Evolutionary conservation across 2,329 filamentous ascomycete genomes (phyloP).

Genomic region (Polytolypa hystricis): DNA sequence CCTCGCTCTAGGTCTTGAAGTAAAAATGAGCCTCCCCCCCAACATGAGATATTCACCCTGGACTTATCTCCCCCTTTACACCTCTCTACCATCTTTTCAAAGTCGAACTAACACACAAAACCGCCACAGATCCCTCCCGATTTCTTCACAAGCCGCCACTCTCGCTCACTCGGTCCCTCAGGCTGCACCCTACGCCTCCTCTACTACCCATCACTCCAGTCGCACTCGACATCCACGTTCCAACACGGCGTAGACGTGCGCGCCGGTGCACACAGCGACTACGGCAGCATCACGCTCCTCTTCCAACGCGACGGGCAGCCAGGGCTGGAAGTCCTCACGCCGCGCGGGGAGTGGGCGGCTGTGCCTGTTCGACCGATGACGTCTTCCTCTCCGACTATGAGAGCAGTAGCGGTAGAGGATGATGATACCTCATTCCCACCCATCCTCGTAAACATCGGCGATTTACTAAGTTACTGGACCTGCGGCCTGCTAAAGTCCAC

Average conservation of each 20-base stretch:
- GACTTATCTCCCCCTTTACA: no score
- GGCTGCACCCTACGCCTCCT: constrained; percentile 59
- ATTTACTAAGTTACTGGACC: constrained; percentile 76
- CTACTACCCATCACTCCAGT: constrained; percentile 54
- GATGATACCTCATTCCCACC: constrained; percentile 49
- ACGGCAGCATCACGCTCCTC: constrained; percentile 57
- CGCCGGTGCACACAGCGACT: constrained; percentile 87
- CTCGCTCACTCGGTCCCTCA: constrained; percentile 38
- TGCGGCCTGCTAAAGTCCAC: constrained; percentile 77
- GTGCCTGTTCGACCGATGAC: constrained; percentile 52
- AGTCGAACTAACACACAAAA: constrained; percentile 3
- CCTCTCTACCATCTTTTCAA: no score
- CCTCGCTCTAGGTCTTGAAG: constrained; percentile 65
- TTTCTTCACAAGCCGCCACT: constrained; percentile 54
- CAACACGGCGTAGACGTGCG: constrained; percentile 55
- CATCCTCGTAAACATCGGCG: constrained; percentile 61
- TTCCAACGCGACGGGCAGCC: constrained; percentile 80
- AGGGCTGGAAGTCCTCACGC: constrained; percentile 69
- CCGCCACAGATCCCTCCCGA: constrained; percentile 30
- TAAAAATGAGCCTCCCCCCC: constrained; percentile 21
- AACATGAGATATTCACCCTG: no score
- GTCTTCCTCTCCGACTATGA: constrained; percentile 17
- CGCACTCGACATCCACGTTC: constrained; percentile 30
- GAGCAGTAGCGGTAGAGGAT: constrained; percentile 28
- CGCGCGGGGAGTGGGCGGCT: constrained; percentile 47